Base-by-base conservation (phyloP, 169 alveolate genomes). In the Miamiensis avidus region DNA sequence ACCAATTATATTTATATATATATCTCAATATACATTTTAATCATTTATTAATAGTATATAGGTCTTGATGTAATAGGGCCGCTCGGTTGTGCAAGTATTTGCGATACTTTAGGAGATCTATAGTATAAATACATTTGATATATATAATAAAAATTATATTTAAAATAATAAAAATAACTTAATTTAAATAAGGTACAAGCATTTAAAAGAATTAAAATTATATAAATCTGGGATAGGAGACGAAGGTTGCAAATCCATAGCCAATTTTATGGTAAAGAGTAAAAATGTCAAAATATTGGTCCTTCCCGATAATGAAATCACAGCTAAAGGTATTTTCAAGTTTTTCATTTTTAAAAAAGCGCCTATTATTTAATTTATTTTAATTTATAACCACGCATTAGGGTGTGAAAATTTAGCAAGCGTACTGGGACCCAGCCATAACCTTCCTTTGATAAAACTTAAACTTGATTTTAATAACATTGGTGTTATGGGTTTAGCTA, bases 391-490 rank as follows among this genome's bases (percentile, higher is more conserved):
- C 11, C 1, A n/a, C 29, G n/a, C 0, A 4, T 49, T 20, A 81
- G 87, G 90, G 0, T 86, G 87, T 81, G 74, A 86, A 33, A 79
- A 74, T 76, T 75, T 86, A 74, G 74, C 86, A 31, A 75, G 81
- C 25, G 65, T 81, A 27, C 78, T 86, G 29, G 87, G 84, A 34
- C 78, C 83, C 31, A 81, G 65, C 4, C 75, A 65, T 0, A 78
- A 81, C 33, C 64, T 64, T 26, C 74, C 74, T 64, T 73, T 86
- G 33, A 78, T 77, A 65, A 86, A 86, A 72, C 73, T 86, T 25
- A 86, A 86, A 75, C 74, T 86, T 33, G 90, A 81, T 75, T 84
- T 81, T 30, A 86, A 86, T 81, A 29, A 86, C 15, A 81, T 86
- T 25, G 90, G 87, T 1, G 74, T 84, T 28, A 81, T 75, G 32